A percentile compares a stretch with the other conserved stretches of the same genome.
Evolutionary conservation across 2,329 filamentous ascomycete species (phyloP).

Genomic region (Cytospora piceicola): DNA sequence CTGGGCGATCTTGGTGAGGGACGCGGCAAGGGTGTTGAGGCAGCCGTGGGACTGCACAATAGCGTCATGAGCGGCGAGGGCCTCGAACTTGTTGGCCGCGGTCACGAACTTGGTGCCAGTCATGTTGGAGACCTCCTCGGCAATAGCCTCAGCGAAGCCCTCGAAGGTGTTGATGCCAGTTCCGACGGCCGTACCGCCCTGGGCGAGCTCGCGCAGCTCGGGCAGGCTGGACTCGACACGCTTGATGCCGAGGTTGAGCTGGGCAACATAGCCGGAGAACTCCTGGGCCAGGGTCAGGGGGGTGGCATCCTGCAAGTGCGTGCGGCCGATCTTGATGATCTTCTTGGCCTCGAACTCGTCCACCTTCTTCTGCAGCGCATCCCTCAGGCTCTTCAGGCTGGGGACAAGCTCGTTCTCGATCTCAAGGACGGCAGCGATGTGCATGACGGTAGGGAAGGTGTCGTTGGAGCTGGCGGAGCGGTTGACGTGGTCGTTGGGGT

Average conservation of each 20-base stretch:
- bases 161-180: conserved; percentile 97
- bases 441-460: conserved; percentile 99
- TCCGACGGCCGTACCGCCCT: conserved; percentile 75
- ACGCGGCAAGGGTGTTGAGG: conserved; percentile 88
- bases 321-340: conserved; percentile 99
- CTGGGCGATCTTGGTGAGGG: conserved; percentile 97
- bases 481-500: conserved; percentile 99
- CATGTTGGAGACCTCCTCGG: conserved; percentile 87
- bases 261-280: conserved; percentile 95
- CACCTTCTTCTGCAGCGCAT: conserved; percentile 85
- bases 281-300: conserved; percentile 95
- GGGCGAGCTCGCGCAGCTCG: conserved; percentile 41
- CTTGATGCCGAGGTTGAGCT: conserved; percentile 88
- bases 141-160: conserved; percentile 93
- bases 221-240: conserved; percentile 63
- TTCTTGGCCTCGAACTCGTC: conserved; percentile 81
- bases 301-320: conserved; percentile 96
- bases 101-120: conserved; percentile 94
- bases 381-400: conserved; percentile 77
- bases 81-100: conserved; percentile 98
- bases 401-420: conserved; percentile 85
- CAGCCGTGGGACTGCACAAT: conserved; percentile 92
- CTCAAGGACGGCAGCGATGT: conserved; percentile 95
- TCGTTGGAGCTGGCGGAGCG: conserved; percentile 99
- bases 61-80: conserved; percentile 92